These are phyloP conservation scores for Xylariaceae sp. DNA, from an alignment of 2,329 filamentous ascomycete genomes.

Conservation along the genomic window DNA sequence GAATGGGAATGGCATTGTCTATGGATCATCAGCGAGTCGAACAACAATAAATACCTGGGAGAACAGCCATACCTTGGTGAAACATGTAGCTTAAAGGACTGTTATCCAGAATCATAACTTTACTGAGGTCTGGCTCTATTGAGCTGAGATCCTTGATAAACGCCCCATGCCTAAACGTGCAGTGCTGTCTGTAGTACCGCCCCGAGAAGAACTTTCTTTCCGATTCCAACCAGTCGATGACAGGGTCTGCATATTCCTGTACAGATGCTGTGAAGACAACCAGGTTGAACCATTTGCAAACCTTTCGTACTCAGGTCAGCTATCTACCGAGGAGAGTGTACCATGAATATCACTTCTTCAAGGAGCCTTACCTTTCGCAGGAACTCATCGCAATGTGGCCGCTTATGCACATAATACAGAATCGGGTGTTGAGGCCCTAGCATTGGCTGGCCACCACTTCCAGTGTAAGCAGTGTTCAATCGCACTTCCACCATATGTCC, in stretches of 20 bases:
- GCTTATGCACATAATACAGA: constrained; percentile 97
- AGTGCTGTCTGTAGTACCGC: constrained; percentile 94
- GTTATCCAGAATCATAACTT: constrained; percentile 98
- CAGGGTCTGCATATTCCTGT: constrained; percentile 96
- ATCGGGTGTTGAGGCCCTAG: constrained; percentile 89
- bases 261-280: constrained; percentile 96
- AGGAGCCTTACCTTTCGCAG: constrained; percentile 61
- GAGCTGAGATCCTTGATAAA: constrained; percentile 98
- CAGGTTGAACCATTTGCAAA: constrained; percentile 97
- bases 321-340: constrained; percentile 2
- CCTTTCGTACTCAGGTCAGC: constrained; percentile 40
- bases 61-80: constrained; percentile 70
- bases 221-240: constrained; percentile 97
- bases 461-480: constrained; percentile 66
- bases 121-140: constrained; percentile 93
- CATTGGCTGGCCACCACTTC: constrained; percentile 58
- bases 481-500: constrained; percentile 99
- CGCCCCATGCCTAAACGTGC: constrained; percentile 88
- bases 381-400: constrained; percentile 95
- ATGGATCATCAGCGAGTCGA: constrained; percentile 19
- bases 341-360: neutral
- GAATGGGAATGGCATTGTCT: constrained; percentile 99
- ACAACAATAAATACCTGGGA: neutral
- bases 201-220: constrained; percentile 95
- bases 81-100: constrained; percentile 98